Evolutionary conservation across 2,329 filamentous ascomycete genomes (phyloP).

Genomic region (Pseudofabraea citricarpa): DNA sequence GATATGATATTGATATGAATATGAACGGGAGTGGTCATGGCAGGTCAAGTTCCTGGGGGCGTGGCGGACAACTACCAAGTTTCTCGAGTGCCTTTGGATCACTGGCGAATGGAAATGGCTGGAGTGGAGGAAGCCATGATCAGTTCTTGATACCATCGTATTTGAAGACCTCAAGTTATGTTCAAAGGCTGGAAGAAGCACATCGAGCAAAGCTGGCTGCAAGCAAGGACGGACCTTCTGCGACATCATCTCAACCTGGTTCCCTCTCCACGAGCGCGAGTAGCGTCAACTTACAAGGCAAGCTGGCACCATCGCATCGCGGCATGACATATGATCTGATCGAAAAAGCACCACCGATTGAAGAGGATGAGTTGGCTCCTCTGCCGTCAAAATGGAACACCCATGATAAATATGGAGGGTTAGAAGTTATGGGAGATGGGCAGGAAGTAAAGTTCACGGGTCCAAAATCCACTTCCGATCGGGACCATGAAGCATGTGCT

Average conservation of each 20-base stretch:
- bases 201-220: constrained; percentile 55
- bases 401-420: constrained; percentile 64
- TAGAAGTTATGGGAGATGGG: constrained; percentile 73
- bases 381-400: constrained; percentile 82
- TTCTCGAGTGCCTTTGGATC: constrained; percentile 28
- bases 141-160: constrained; percentile 82
- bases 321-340: constrained; percentile 82
- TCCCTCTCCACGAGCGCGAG: constrained; percentile 51
- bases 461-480: constrained; percentile 40
- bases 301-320: constrained; percentile 60
- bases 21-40: constrained; percentile 18
- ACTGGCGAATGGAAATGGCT: constrained; percentile 21
- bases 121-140: constrained; percentile 21
- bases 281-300: constrained; percentile 46
- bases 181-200: constrained; percentile 68
- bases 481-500: constrained; percentile 71
- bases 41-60: constrained; percentile 20
- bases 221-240: constrained; percentile 36
- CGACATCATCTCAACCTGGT: constrained; percentile 38
- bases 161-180: constrained; percentile 71
- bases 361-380: constrained; percentile 60
- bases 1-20: constrained; percentile 22
- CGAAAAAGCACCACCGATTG: constrained; percentile 61
- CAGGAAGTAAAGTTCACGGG: constrained; percentile 62
- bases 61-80: constrained; percentile 24